A percentile compares a stretch with the other conserved stretches of the same genome.
Evolutionary conservation across 805 yeast genomes (phyloP).

Genomic region (Candida stauntonica): DNA sequence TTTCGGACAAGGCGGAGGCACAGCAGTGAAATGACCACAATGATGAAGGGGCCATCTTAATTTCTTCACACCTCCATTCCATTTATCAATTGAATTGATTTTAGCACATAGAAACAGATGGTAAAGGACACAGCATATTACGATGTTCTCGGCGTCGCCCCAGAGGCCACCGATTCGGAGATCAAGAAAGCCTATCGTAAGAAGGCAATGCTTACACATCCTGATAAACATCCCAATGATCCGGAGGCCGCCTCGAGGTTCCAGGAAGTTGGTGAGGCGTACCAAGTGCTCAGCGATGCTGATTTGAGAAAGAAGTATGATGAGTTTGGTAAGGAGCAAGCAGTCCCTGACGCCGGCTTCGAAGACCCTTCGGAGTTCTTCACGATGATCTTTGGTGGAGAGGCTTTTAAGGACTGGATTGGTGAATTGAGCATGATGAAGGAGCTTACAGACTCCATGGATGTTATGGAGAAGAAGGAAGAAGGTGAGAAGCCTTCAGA

Average conservation of each 20-base stretch:
- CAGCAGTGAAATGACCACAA: no score
- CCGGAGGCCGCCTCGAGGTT: conserved; percentile 84
- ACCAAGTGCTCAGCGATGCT: conserved; percentile 74
- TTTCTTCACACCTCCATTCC: no score
- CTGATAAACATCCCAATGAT: conserved; percentile 95
- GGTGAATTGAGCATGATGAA: conserved; percentile 71
- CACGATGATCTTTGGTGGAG: conserved; percentile 80
- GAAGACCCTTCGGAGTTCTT: conserved; percentile 88
- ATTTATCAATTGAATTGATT: no score
- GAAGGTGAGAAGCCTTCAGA: neutral
- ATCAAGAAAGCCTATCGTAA: conserved; percentile 93
- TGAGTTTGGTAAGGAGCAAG: conserved; percentile 75
- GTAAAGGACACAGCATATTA: conserved; percentile 75
- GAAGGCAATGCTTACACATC: conserved; percentile 85
- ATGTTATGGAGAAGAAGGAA: neutral
- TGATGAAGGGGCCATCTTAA: no score
- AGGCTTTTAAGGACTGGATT: conserved; percentile 70
- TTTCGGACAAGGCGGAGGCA: no score
- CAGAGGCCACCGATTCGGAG: conserved; percentile 71
- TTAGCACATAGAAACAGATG: no score
- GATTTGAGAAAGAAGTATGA: conserved; percentile 72
- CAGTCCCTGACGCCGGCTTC: conserved; percentile 65
- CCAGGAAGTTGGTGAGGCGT: conserved; percentile 68
- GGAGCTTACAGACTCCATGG: conserved; percentile 39
- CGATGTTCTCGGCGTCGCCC: conserved; percentile 65